Evolutionary conservation across 1,139 yeast species (phyloP).

Genomic region (Trichomonascaceae sp.): DNA sequence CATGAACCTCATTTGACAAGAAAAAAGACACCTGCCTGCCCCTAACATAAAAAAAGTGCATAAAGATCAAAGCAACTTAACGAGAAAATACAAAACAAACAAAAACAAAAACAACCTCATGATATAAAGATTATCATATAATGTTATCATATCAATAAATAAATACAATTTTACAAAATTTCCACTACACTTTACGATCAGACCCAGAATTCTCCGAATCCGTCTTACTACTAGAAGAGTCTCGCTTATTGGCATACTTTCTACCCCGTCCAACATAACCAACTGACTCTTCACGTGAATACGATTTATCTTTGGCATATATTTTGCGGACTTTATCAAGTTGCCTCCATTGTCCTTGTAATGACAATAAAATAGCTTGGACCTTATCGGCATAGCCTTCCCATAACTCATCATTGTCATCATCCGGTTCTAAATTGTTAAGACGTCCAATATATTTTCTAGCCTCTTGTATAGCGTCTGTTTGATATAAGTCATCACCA

Average conservation of each 20-base stretch:
- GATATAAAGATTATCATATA: not conserved
- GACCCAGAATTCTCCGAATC: constrained; percentile 6
- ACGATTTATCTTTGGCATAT: not conserved
- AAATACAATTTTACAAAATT: not conserved
- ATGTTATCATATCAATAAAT: not conserved
- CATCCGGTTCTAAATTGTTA: not conserved
- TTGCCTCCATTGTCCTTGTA: constrained; percentile 20
- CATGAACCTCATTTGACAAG: no score
- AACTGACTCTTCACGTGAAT: not conserved
- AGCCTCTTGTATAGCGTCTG: not conserved
- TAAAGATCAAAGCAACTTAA: not conserved
- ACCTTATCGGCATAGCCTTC: constrained; percentile 20
- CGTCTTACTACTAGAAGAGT: constrained; percentile 1
- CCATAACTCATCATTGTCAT: constrained; percentile 25
- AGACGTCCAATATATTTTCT: constrained; percentile 3
- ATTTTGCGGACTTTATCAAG: constrained; percentile 17
- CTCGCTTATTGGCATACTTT: constrained; percentile 4
- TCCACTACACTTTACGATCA: not conserved
- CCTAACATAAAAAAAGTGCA: not conserved
- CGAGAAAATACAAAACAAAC: not conserved
- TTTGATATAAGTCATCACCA: not conserved
- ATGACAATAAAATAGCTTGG: constrained; percentile 13
- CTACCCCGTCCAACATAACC: not conserved
- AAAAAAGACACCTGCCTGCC: not conserved
- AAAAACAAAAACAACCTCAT: not conserved